Base-by-base conservation (phyloP, 2,329 filamentous ascomycete species). In the Cryphonectria naterciae region DNA sequence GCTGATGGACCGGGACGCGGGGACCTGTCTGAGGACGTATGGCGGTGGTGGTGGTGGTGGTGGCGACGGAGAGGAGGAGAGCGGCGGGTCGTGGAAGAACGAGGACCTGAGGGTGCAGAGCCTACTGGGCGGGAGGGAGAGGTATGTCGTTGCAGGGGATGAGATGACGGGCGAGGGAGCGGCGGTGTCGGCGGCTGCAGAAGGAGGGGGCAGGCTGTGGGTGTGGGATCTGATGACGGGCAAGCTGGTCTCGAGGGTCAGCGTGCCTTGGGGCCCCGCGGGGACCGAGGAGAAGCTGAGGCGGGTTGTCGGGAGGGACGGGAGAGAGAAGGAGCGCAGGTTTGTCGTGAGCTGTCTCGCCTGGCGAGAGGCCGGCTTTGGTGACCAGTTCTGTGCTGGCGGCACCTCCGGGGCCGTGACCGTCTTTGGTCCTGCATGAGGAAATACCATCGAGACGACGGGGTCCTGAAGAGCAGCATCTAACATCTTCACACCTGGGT, bases 191-290 rank as follows among this genome's bases (percentile, higher is more conserved):
- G 56, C 70, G 79, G 70, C 1, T 82, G 81, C 2, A 84, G 68
- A 67, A n/a, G 68, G 68, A 19, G 71, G 70, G 17, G 92, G 92
- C 2, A 85, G 85, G 76, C 81, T 94, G 10, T 91, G 91, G 83
- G 93, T 89, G 1, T 98, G 95, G 95, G 94, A 98, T 81, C 83
- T 97, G 28, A 79, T 97, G 68, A 91, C 87, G 7, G 95, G 93
- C 1, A 87, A 90, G 68, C 78, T 92, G 66, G 84, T 89, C 70
- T 88, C 92, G 43, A 88, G 84, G 74, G 81, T 97, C 7, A 81
- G 79, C 49, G 83, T 88, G 4, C 86, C 88, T 0, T 89, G 87
- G 87, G 87, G 87, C 1, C 85, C 86, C 4, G 76, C 78, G n/a
- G 84, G 83, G 3, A 80, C 81, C 37, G 37, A 13, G 56, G 84